Conservation (phyloP, 441 rosid species). For the Brassica balearica region DNA sequence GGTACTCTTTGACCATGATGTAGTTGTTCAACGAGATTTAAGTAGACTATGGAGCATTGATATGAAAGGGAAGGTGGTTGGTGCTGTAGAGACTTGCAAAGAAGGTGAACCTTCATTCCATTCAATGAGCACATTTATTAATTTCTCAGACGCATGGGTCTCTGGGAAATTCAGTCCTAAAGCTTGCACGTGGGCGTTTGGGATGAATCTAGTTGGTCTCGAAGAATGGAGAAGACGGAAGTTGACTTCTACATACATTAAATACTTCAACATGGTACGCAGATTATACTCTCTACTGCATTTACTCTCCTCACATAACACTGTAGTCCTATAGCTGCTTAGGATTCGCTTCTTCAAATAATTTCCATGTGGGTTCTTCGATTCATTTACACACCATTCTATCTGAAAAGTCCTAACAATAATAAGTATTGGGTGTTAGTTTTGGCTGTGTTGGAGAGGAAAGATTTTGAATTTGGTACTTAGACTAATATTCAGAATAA, state of each 20-base stretch:
- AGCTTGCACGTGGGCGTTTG: constrained; percentile 95
- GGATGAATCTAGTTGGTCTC: constrained; percentile 88
- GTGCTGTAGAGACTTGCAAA: constrained; percentile 87
- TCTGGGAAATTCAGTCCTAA: constrained; percentile 59
- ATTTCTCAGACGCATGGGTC: constrained; percentile 77
- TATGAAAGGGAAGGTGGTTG: constrained; percentile 86
- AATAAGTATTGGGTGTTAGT: neutral
- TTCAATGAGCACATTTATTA: constrained; percentile 64
- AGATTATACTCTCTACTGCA: constrained; percentile 7
- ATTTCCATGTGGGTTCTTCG: neutral
- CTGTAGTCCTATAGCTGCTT: neutral
- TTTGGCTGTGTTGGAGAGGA: constrained; percentile 5
- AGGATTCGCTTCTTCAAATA: neutral
- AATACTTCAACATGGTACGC: constrained; percentile 76
- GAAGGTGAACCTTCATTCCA: constrained; percentile 64
- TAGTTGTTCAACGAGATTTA: constrained; percentile 80
- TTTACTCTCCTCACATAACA: constrained; percentile 13
- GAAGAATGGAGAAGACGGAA: constrained; percentile 77
- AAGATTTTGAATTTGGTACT: neutral
- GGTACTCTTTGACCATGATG: constrained; percentile 86
- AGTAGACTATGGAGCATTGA: constrained; percentile 67
- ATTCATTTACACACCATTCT: neutral
- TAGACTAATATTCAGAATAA: neutral
- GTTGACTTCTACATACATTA: constrained; percentile 66
- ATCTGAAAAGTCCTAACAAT: neutral